Evolutionary conservation across 768 basidiomycete species (phyloP).

Genomic region (Tricholoma sp.): DNA sequence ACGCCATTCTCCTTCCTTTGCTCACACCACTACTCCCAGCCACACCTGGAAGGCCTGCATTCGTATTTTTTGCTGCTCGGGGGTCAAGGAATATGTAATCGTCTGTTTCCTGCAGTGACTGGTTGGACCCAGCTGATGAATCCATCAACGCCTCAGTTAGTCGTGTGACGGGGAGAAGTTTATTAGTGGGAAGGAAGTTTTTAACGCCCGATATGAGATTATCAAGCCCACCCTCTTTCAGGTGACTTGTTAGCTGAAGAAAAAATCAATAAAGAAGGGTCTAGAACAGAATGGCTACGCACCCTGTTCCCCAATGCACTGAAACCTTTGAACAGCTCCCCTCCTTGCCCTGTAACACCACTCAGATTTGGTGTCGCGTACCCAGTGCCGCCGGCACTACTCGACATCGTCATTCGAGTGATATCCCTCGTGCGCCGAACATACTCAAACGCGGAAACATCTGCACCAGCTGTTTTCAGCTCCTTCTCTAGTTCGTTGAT

Average conservation of each 20-base stretch:
- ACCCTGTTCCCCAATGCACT: conserved; percentile 88
- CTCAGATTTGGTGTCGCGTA: conserved; percentile 65
- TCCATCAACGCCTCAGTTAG: conserved; percentile 97
- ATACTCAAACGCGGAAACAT: conserved; percentile 84
- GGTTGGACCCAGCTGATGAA: conserved; percentile 87
- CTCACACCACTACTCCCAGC: conserved; percentile 38
- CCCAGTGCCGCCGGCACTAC: conserved; percentile 48
- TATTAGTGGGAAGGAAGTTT: conserved; percentile 94
- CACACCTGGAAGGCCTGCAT: conserved; percentile 50
- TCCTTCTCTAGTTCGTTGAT: conserved; percentile 83
- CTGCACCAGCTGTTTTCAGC: conserved; percentile 75
- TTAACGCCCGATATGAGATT: conserved; percentile 97
- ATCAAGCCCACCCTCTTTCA: conserved; percentile 95
- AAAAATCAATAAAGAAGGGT: conserved; percentile 1
- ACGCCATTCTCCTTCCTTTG: conserved; percentile 60
- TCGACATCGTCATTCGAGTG: conserved; percentile 81
- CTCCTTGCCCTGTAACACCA: conserved; percentile 57
- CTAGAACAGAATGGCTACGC: conserved; percentile 16
- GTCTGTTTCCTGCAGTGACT: conserved; percentile 94
- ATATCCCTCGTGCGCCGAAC: conserved; percentile 90
- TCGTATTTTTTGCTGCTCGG: conserved; percentile 59
- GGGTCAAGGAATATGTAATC: conserved; percentile 95
- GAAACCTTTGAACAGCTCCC: conserved; percentile 91
- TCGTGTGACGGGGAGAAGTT: conserved; percentile 88
- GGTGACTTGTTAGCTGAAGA: conserved; percentile 78